phyloP scores from a whole-genome alignment of 257 asterid genomes.

The Avicennia marina region DNA sequence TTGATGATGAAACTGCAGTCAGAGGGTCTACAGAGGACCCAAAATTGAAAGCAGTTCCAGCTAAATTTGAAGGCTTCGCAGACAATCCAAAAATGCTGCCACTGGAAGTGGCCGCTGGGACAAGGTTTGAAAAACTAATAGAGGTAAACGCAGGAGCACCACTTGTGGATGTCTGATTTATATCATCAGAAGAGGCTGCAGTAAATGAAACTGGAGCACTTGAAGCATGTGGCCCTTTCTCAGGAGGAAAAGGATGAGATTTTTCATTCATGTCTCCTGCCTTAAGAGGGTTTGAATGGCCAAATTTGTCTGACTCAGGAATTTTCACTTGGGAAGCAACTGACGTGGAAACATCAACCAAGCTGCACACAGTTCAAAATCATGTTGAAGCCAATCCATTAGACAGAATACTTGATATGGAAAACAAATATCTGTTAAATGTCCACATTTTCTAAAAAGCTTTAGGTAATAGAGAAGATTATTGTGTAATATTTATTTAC shows the following conservation, averaged over 20 bases:
- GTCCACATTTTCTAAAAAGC: no score
- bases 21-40: slow-evolving; percentile 34
- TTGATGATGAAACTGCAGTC: slow-evolving; percentile 29
- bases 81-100: slow-evolving; percentile 33
- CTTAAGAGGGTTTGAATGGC: slow-evolving; percentile 22
- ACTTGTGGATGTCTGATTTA: slow-evolving; percentile 31
- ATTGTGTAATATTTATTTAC: no score
- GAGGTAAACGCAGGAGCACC: slow-evolving; percentile 28
- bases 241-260: slow-evolving; percentile 25
- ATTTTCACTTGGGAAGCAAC: slow-evolving; percentile 20
- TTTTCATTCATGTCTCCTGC: slow-evolving; percentile 38
- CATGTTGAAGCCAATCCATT: slow-evolving; percentile 1
- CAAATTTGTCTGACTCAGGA: slow-evolving; percentile 27
- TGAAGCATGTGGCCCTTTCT: slow-evolving; percentile 32
- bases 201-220: slow-evolving; percentile 24
- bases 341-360: slow-evolving; percentile 23
- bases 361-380: slow-evolving; percentile 42
- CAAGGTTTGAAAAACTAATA: slow-evolving; percentile 23
- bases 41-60: slow-evolving; percentile 28
- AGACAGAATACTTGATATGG: not conserved
- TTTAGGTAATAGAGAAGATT: no score
- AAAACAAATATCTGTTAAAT: no score
- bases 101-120: slow-evolving; percentile 21
- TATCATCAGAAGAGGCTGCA: slow-evolving; percentile 23
- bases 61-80: slow-evolving; percentile 22